These are phyloP conservation scores for Euphorbia schlechtendalii DNA, from an alignment of 441 rosid genomes.

Conservation along the genomic window DNA sequence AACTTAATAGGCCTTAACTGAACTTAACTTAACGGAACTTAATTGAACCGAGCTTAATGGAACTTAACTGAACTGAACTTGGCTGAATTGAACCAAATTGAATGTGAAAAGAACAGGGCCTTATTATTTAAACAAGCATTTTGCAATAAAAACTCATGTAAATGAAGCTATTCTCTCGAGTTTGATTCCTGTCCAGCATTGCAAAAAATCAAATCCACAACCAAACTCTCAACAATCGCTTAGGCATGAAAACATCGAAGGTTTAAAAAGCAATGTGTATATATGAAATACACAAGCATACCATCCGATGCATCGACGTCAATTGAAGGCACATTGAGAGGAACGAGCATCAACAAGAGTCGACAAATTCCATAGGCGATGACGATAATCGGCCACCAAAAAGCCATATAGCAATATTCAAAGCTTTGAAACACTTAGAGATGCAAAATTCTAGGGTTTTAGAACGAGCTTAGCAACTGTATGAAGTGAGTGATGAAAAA, in stretches of 20 bases:
- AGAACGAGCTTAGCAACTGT: neutral
- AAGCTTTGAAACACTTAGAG: neutral
- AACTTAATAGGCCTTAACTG: too few relatives aligned
- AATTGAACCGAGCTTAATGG: too few relatives aligned
- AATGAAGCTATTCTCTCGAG: conserved; percentile 75
- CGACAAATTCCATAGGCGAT: conserved; percentile 90
- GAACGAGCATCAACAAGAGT: conserved; percentile 78
- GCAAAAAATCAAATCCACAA: too few relatives aligned
- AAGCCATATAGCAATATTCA: conserved; percentile 42
- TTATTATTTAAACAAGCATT: conserved; percentile 6
- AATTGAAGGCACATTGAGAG: conserved; percentile 87
- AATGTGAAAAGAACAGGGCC: too few relatives aligned
- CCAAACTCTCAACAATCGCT: too few relatives aligned
- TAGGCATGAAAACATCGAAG: neutral
- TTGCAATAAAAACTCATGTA: conserved; percentile 52
- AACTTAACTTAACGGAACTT: too few relatives aligned
- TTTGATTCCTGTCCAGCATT: conserved; percentile 71
- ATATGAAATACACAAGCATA: conserved; percentile 15
- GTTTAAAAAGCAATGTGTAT: neutral
- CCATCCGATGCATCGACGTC: conserved; percentile 93
- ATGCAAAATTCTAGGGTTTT: conserved; percentile 17
- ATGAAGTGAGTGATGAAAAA: conserved; percentile 1
- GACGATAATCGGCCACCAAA: conserved; percentile 92
- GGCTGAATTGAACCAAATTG: too few relatives aligned
- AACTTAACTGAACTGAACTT: too few relatives aligned